Percentiles rank a stretch among this genome's conserved stretches.
phyloP scores from a whole-genome alignment of 2,329 filamentous ascomycete species.

The Fusarium sp. region DNA sequence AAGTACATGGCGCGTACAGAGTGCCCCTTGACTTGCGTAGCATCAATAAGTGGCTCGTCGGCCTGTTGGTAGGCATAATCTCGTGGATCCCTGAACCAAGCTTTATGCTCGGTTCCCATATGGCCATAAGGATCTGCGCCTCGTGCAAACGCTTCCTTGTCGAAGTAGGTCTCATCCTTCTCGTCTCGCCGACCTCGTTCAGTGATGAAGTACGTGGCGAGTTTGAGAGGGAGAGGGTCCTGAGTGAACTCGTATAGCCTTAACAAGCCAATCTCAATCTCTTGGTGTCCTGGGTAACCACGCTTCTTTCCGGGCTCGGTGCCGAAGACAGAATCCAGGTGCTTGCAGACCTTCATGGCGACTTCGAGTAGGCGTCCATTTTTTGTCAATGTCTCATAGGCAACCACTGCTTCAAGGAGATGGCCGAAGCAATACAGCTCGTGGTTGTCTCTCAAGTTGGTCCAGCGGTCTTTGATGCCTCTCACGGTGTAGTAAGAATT shows the following conservation, averaged over 20 bases:
- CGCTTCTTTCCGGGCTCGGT: not conserved
- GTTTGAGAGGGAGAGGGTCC: not conserved
- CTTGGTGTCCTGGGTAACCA: conserved; percentile 11
- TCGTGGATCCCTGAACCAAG: not conserved
- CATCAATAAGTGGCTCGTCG: not conserved
- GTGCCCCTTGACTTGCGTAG: not conserved
- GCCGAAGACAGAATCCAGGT: not conserved
- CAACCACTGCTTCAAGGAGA: conserved; percentile 1
- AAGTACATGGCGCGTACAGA: conserved; percentile 10
- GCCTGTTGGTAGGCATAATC: conserved; percentile 9
- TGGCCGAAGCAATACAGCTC: conserved; percentile 4
- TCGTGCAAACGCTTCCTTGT: not conserved
- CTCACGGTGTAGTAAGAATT: conserved; percentile 9
- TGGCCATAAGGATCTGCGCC: not conserved
- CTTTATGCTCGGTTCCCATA: not conserved
- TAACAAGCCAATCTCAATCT: conserved; percentile 4
- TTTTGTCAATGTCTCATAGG: not conserved
- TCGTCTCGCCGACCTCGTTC: not conserved
- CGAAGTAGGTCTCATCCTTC: conserved; percentile 6
- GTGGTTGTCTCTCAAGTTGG: conserved; percentile 5
- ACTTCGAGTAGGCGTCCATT: not conserved
- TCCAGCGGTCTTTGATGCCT: conserved; percentile 3
- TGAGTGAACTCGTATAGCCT: not conserved
- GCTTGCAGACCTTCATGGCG: not conserved
- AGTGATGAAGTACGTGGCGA: conserved; percentile 7